These are phyloP conservation scores for Globisporangium apiculatum DNA, from an alignment of 352 stramenopile genomes.

Conservation along the genomic window DNA sequence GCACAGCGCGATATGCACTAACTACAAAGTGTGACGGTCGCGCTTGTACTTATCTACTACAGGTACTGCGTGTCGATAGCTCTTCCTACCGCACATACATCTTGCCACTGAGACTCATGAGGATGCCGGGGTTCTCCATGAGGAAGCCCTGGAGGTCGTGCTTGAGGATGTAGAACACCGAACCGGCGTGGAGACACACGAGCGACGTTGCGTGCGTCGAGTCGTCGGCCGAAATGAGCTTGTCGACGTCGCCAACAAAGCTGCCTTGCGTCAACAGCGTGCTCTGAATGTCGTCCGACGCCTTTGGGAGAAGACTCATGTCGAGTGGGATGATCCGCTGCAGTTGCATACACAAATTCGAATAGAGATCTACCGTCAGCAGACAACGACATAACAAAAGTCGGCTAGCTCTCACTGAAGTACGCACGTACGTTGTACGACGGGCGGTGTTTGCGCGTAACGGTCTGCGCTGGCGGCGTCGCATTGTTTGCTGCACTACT, in stretches of 20 bases:
- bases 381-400: too few species aligned
- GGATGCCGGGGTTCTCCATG: slow-evolving; percentile 65
- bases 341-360: not conserved
- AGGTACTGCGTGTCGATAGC: not conserved
- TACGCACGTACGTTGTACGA: slow-evolving; percentile 46
- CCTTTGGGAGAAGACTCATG: slow-evolving; percentile 37
- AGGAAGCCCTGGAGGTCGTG: slow-evolving; percentile 65
- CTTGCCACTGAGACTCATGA: slow-evolving; percentile 62
- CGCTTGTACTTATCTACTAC: not conserved
- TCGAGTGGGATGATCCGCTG: slow-evolving; percentile 58
- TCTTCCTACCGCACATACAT: slow-evolving; percentile 41
- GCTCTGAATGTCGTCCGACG: slow-evolving; percentile 26
- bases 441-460: slow-evolving; percentile 29
- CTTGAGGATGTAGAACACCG: slow-evolving; percentile 57
- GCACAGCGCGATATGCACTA: too few species aligned
- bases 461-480: slow-evolving; percentile 13
- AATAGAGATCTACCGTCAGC: too few species aligned
- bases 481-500: slow-evolving; percentile 2
- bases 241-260: slow-evolving; percentile 70
- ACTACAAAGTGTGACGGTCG: not conserved
- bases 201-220: slow-evolving; percentile 51
- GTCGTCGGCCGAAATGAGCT: slow-evolving; percentile 48
- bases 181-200: slow-evolving; percentile 41
- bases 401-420: not conserved
- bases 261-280: slow-evolving; percentile 40